Conservation (phyloP, 78 protist species). For the Polysphondylium violaceum region DNA sequence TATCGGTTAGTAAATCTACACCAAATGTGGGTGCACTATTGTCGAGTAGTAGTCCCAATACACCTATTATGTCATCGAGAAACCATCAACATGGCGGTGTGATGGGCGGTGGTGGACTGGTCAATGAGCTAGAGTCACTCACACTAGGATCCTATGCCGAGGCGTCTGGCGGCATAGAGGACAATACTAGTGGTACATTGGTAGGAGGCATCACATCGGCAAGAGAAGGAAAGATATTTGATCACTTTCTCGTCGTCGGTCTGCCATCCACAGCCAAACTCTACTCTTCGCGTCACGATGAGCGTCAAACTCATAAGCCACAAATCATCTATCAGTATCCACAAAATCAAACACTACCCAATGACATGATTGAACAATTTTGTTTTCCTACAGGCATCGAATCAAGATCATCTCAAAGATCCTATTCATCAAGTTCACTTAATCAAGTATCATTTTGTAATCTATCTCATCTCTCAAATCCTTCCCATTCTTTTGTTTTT, state of each 20-base stretch:
- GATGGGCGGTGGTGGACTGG: neutral
- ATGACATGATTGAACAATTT: conserved; percentile 72
- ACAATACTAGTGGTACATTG: conserved; percentile 7
- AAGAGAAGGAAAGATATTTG: conserved; percentile 40
- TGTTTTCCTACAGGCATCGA: conserved; percentile 60
- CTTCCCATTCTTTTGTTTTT: conserved; percentile 46
- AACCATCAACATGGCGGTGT: neutral
- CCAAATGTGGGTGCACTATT: conserved; percentile 12
- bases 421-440: conserved; percentile 34
- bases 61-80: neutral
- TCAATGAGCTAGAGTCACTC: neutral
- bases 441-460: conserved; percentile 59
- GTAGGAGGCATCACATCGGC: conserved; percentile 64
- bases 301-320: conserved; percentile 49
- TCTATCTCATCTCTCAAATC: conserved; percentile 41
- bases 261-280: conserved; percentile 40
- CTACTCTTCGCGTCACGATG: conserved; percentile 32
- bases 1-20: conserved; percentile 22
- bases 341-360: conserved; percentile 16
- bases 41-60: neutral
- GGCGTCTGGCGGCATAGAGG: neutral
- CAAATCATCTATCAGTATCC: conserved; percentile 57
- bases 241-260: conserved; percentile 61
- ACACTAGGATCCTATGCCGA: conserved; percentile 23
- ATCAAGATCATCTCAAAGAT: conserved; percentile 44